phyloP scores from a whole-genome alignment of 306 rosid genomes.

The Alnus rubra region DNA sequence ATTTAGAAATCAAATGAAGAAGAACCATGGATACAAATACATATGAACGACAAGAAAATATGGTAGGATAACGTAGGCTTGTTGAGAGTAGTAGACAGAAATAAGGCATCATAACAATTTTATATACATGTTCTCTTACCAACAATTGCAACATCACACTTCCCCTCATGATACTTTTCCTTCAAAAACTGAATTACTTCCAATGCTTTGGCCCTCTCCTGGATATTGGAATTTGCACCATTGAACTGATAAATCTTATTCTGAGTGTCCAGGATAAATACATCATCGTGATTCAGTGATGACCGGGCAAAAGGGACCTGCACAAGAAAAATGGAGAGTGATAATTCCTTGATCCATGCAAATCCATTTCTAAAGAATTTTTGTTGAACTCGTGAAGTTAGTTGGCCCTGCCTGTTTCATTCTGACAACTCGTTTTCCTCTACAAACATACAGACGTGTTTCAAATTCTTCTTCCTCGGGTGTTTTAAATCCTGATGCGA shows the following conservation, averaged over 20 bases:
- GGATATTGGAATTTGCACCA: slow-evolving; percentile 96
- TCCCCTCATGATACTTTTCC: slow-evolving; percentile 91
- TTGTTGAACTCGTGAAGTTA: slow-evolving; percentile 28
- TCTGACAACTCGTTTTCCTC: slow-evolving; percentile 98
- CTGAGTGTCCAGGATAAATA: slow-evolving; percentile 85
- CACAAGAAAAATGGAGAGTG: slow-evolving; percentile 33
- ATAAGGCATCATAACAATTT: not conserved
- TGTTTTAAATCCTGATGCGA: slow-evolving; percentile 77
- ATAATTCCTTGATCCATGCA: slow-evolving; percentile 26
- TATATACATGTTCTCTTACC: slow-evolving; percentile 55
- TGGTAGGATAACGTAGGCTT: not conserved
- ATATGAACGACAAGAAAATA: slow-evolving; percentile 17
- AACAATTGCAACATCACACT: slow-evolving; percentile 90
- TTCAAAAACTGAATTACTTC: slow-evolving; percentile 93
- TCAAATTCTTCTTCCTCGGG: slow-evolving; percentile 87
- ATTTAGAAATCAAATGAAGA: slow-evolving; percentile 21
- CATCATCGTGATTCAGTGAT: slow-evolving; percentile 96
- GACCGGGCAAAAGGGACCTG: slow-evolving; percentile 97
- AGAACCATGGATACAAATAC: slow-evolving; percentile 19
- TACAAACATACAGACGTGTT: slow-evolving; percentile 79
- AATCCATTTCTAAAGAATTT: slow-evolving; percentile 28
- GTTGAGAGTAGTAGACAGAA: not conserved
- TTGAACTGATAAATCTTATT: slow-evolving; percentile 93
- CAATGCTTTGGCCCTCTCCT: slow-evolving; percentile 98
- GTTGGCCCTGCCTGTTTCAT: slow-evolving; percentile 75